Evolutionary conservation across 2,329 filamentous ascomycete species (phyloP), one percentile per base, ranked within the genome.

Genomic region (Nemania sp.): DNA sequence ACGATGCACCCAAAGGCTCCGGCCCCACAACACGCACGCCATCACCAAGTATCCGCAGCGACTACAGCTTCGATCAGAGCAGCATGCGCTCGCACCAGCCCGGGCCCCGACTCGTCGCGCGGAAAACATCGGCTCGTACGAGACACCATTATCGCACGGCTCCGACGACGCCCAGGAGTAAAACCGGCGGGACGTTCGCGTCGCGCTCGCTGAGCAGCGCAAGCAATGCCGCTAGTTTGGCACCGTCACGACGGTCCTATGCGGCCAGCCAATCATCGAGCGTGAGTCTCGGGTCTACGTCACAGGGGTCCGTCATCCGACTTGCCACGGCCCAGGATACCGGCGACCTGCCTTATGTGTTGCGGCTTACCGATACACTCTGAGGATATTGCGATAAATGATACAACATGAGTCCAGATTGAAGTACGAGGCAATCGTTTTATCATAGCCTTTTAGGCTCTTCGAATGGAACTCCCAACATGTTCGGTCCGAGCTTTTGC

Each of bases 111-210:
- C 65, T 74, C 20, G 62, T 69, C 1, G 71, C 68, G 54, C 77
- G 79, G 29, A 76, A 76, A 39, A 76, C 78, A 15, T 83, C 80
- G 6, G 74, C 75, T 6, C 75, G 75, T 25, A 79, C 77, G 7
- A 77, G 79, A 75, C 75, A 73, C 45, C 73, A 78, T 20, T 85
- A 80, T 65, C 75, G 78, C 54, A 84, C 82, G 6, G 82, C 82
- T 15, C 82, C 83, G 0, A 83, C 81, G n/a, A 84, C 82, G 25
- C 78, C 81, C 6, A 77, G 76, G 46, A 83, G 80, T 59, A 77
- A 59, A 13, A 37, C 48, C 15, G 66, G 74, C 11, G 72, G 67
- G 15, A 73, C 75, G n/a, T 75, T 69, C n/a, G 50, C 76, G 17
- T 78, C 78, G 18, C 74, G 74, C 29, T 67, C 67, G 4, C 68